These are phyloP conservation scores for Graphiopsis chlorocephala DNA, from an alignment of 2,329 filamentous ascomycete species.

Conservation along the genomic window DNA sequence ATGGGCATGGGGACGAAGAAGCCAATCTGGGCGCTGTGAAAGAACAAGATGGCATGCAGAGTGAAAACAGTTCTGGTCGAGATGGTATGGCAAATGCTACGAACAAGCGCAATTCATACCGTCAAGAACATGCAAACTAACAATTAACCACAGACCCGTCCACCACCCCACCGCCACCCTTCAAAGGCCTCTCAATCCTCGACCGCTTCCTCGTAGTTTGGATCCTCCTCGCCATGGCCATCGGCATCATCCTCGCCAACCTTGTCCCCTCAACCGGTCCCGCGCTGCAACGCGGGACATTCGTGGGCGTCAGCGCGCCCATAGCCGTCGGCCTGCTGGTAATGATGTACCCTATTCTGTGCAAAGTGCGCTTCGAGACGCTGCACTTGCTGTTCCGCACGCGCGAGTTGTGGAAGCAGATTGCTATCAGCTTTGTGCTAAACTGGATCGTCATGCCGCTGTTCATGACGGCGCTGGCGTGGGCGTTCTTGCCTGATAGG, in stretches of 20 bases:
- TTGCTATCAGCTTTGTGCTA: conserved; percentile 70
- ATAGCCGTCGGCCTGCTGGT: conserved; percentile 77
- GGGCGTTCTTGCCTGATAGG: conserved; percentile 57
- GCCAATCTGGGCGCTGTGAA: not conserved
- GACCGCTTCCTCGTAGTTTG: conserved; percentile 51
- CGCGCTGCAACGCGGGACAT: conserved; percentile 66
- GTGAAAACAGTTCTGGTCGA: not conserved
- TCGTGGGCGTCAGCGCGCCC: conserved; percentile 67
- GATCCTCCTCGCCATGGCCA: conserved; percentile 75
- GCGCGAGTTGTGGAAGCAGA: conserved; percentile 69
- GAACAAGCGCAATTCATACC: not conserved
- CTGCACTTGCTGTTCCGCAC: conserved; percentile 65
- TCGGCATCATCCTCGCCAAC: conserved; percentile 74
- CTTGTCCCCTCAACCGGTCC: conserved; percentile 63
- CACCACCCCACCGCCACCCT: conserved; percentile 22
- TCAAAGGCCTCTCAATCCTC: conserved; percentile 44
- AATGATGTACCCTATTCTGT: conserved; percentile 94
- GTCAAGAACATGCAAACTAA: not conserved
- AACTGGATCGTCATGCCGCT: conserved; percentile 85
- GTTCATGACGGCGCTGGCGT: conserved; percentile 73
- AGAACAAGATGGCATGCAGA: not conserved
- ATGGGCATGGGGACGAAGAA: not conserved
- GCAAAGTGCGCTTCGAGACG: conserved; percentile 77
- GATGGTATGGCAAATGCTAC: not conserved
- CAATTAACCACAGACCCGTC: not conserved